Evolutionary conservation across 257 asterid genomes (phyloP), one percentile per base, ranked within the genome.

Genomic region (Mentha longifolia): DNA sequence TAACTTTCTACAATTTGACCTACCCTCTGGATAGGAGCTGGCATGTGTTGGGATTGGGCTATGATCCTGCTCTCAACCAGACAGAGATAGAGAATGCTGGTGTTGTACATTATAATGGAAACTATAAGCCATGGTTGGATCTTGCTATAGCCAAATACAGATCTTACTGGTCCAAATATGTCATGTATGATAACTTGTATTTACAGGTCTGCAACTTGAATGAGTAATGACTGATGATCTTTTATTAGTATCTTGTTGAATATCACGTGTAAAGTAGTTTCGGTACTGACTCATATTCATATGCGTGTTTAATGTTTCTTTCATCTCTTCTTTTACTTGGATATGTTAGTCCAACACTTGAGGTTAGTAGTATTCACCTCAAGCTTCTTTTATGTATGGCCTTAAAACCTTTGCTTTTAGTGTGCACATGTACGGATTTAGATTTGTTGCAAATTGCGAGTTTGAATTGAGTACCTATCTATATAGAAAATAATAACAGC

Each of bases 31-130:
- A 87, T 33, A 86, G 94, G 78, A 77, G 85, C 75, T 91, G 98
- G 98, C 97, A 93, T 74, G 98, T 87, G 15, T 80, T 93, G 86
- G 98, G 97, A 51, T 82, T 93, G 74, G 98, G 98, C n/a, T 93
- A 91, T 50, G 98, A 93, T 82, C 96, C 96, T 17, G 96, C 98
- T 74, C 91, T 93, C 15, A 89, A 91, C 85, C 84, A 84, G 77
- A 87, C 96, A 25, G 96, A 79, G 63, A 91, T 93, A 63, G 89
- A 89, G 58, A 87, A 86, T 42, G 97, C 95, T 54, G 97, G 92
- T 9, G 98, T 93, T 31, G 91, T 93, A 65, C 98, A 93, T 74
- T 93, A 91, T 68, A 93, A 91, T 67, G 98, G 98, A 28, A 93
- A 93, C 73, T 93, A 93, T 73, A 93, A 93, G 68, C 98, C 98